Conservation (phyloP, 495 filamentous ascomycete species). For the Penicillium mononematosum region DNA sequence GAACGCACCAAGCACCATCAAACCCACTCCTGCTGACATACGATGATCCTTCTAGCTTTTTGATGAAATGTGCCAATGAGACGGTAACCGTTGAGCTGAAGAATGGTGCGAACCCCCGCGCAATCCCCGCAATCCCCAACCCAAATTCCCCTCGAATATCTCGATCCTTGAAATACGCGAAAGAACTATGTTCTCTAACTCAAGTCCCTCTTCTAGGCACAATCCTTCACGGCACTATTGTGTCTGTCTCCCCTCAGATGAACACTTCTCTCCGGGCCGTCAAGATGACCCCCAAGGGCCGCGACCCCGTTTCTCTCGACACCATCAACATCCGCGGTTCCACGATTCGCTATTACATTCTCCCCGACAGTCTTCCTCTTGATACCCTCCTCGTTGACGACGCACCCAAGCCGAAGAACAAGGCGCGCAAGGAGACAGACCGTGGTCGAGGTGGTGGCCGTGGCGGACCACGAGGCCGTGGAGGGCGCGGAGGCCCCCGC, state of each 20-base stretch:
- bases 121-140: constrained; percentile 1
- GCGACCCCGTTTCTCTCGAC: constrained; percentile 82
- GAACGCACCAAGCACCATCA: constrained; percentile 11
- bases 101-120: constrained; percentile 65
- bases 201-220: constrained; percentile 58
- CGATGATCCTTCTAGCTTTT: constrained; percentile 60
- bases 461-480: constrained; percentile 54
- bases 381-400: constrained; percentile 95
- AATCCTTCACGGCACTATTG: constrained; percentile 92
- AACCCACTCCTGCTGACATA: constrained; percentile 17
- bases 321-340: constrained; percentile 96
- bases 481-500: constrained; percentile 61
- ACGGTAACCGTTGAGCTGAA: constrained; percentile 97
- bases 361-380: constrained; percentile 89
- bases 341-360: constrained; percentile 89
- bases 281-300: constrained; percentile 87
- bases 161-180: constrained; percentile 12
- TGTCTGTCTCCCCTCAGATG: constrained; percentile 93
- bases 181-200: constrained; percentile 8
- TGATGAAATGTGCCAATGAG: constrained; percentile 99
- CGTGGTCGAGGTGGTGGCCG: constrained; percentile 62
- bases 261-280: constrained; percentile 91
- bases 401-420: constrained; percentile 97
- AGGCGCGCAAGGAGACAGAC: constrained; percentile 91
- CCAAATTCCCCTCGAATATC: background rate